Conservation (phyloP, 2,329 filamentous ascomycete genomes). For the Grosmannia clavigera region DNA sequence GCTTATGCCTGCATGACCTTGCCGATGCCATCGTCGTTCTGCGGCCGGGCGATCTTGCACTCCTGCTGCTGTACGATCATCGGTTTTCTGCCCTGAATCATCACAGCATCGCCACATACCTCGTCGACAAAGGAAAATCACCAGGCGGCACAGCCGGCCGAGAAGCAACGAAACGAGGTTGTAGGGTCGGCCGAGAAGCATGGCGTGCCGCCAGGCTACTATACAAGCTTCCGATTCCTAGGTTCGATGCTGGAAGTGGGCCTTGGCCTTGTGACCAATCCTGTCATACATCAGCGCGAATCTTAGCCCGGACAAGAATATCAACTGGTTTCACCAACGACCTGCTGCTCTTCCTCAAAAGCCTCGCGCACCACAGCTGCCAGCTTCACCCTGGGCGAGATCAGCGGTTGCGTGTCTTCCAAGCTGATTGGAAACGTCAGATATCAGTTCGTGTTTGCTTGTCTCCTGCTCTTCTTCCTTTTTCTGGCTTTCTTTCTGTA, state of each 20-base stretch:
- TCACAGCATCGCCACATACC: neutral
- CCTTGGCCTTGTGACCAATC: too few relatives aligned
- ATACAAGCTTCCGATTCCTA: neutral
- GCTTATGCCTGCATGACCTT: constrained; percentile 32
- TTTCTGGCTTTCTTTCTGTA: neutral
- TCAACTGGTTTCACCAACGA: too few relatives aligned
- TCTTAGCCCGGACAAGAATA: too few relatives aligned
- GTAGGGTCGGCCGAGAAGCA: neutral
- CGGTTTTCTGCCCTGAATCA: constrained; percentile 28
- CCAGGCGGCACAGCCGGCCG: too few relatives aligned
- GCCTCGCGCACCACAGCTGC: neutral
- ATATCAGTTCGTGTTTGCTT: neutral
- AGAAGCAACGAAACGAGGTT: too few relatives aligned
- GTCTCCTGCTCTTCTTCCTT: neutral
- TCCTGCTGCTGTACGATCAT: too few relatives aligned
- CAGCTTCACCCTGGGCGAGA: neutral
- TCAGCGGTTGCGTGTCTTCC: neutral
- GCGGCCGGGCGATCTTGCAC: constrained; percentile 38
- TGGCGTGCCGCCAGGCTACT: neutral
- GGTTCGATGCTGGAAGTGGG: neutral
- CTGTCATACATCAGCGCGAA: too few relatives aligned
- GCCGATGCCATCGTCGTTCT: constrained; percentile 41
- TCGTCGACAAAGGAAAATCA: neutral
- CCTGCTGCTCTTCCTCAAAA: too few relatives aligned
- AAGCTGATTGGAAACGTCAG: neutral